Base-by-base conservation (phyloP, 106 monocot species). In the Acorus gramineus region DNA sequence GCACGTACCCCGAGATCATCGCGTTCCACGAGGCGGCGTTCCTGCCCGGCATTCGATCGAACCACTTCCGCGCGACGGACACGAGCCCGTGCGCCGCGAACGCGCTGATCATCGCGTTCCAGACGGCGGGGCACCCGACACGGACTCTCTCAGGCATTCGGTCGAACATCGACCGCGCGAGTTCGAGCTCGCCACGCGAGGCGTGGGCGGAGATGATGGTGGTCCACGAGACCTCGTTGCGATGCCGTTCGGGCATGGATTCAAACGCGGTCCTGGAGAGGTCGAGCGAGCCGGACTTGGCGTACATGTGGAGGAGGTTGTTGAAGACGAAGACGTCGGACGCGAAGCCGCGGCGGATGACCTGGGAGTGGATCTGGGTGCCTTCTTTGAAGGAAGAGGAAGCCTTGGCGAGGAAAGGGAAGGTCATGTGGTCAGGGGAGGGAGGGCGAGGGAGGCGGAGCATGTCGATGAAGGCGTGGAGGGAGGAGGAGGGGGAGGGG, bases 11-110 rank as follows among this genome's bases (percentile, higher is more conserved):
- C 0, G 84, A 84, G 45, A 87, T 52, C 76, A 92, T 87, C 0
- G 87, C 67, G 74, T 87, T 92, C 87, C 87, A 92, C n/a, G 92
- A 87, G 5, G 90, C 78, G 4, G 76, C 8, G 58, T 86, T 90
- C 68, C 70, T 82, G 3, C 62, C 63, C 0, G 84, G 80, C 86
- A 87, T 90, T 51, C 74, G 62, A 49, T 96, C 82, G 45, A 96
- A 96, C 44, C 84, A 44, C 61, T 73, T 69, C 71, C 89, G 59
- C 2, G 87, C 90, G 47, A 80, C 8, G 4, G 68, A 63, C 55
- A 85, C 46, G 49, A 78, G 11, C 46, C 93, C 87, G 42, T 75
- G 55, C 63, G 60, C 76, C 0, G 81, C 55, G 44, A 78, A 87
- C 14, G 82, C 87, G 0, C 75, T 64, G 46, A 92, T 56, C 84